Evolutionary conservation across 495 filamentous ascomycete genomes (phyloP).

Genomic region (Aspergillus cristatus): DNA sequence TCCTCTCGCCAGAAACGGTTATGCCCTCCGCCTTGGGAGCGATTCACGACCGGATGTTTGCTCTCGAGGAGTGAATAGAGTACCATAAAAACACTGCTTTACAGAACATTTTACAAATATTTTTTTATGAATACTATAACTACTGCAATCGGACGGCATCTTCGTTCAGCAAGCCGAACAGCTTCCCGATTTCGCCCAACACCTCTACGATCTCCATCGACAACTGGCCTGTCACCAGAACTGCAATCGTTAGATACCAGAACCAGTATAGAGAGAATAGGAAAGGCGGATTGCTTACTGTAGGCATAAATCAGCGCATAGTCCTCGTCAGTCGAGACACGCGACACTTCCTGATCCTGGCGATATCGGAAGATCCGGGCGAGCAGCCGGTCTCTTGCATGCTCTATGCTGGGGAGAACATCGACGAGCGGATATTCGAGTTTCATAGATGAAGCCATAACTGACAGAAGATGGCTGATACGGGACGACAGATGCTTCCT

Average conservation of each 20-base stretch:
- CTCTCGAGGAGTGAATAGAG: background rate
- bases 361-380: constrained; percentile 83
- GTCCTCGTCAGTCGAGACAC: constrained; percentile 53
- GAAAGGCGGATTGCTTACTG: constrained; percentile 30
- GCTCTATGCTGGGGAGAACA: constrained; percentile 70
- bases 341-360: constrained; percentile 48
- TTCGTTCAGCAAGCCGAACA: constrained; percentile 70
- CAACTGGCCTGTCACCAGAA: constrained; percentile 45
- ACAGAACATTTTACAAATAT: too few species aligned
- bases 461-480: constrained; percentile 92
- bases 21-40: too few species aligned
- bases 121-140: background rate
- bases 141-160: constrained; percentile 61
- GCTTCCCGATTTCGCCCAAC: constrained; percentile 38
- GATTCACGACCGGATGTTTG: constrained; percentile 5
- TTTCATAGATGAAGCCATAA: constrained; percentile 85
- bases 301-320: constrained; percentile 68
- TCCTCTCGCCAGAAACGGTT: background rate
- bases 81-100: too few species aligned
- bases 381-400: constrained; percentile 74
- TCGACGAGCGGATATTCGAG: constrained; percentile 88
- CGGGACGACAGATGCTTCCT: constrained; percentile 68
- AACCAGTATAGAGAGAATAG: too few species aligned
- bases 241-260: constrained; percentile 18
- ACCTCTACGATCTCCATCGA: constrained; percentile 41